Evolutionary conservation across 176 grass and related monocot genomes (phyloP), one percentile per base, ranked within the genome.

Genomic region (Lolium rigidum): DNA sequence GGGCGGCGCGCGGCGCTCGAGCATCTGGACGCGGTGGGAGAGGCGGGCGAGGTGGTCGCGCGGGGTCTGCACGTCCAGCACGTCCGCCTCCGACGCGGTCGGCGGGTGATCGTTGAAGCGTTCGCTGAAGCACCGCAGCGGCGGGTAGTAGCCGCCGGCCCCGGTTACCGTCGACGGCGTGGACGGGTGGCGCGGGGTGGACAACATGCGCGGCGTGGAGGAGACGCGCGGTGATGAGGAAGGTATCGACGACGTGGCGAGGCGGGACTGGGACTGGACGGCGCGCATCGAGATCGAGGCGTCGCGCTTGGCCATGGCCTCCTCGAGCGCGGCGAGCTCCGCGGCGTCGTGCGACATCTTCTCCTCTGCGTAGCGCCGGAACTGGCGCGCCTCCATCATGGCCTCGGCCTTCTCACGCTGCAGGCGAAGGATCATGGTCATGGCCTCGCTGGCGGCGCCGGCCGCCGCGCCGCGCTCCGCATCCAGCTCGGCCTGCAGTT

Each of bases 381-480:
- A 94, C 90, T 94, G 95, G 24, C 95, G 84, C 0, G 86, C 88
- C 88, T 97, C 90, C 78, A 97, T 94, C 95, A 94, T 92, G 41
- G 88, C 88, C 79, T 97, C 95, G 28, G 92, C 90, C 82, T 97
- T 97, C 88, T 97, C 92, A 14, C 90, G 86, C 90, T 92, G 95
- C 31, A 97, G 92, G 20, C 95, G 84, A 9, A 89, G 76, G 83
- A 97, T 97, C 95, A 97, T 97, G 6, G 84, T 88, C 88, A 97
- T 94, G 37, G 95, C 87, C 82, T 93, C 92, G 61, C 77, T 89
- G 12, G 95, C 90, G 4, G 95, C 95, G 1, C 90, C 83, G 14
- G 88, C 90, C 8, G 95, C 83, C 1, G 95, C 92, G 38, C 84
- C 88, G 37, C 91, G 89, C 94, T 96, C 93, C 87, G 94, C 74